Conservation (phyloP, 129 eudicot species). For the Flaveria robusta region DNA sequence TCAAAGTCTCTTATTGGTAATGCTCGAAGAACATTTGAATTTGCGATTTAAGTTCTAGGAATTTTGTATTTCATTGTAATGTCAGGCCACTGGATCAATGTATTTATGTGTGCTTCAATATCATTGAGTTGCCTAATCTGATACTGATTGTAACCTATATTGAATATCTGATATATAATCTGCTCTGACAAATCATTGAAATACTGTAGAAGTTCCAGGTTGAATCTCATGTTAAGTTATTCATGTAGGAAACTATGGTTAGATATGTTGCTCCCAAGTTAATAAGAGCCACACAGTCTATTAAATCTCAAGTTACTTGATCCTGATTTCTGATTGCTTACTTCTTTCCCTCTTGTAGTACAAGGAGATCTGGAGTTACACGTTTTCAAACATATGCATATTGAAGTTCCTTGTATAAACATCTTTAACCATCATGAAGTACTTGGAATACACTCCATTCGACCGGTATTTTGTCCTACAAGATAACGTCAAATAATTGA, state of each 20-base stretch:
- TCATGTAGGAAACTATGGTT: neutral
- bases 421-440: slow-evolving; percentile 56
- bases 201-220: too few relatives aligned
- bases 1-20: too few relatives aligned
- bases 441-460: slow-evolving; percentile 82
- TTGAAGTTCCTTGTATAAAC: slow-evolving; percentile 17
- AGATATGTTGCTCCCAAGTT: neutral
- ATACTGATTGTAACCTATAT: neutral
- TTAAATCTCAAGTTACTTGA: neutral
- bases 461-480: slow-evolving; percentile 47
- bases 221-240: too few relatives aligned
- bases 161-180: neutral
- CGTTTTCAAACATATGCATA: neutral
- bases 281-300: neutral
- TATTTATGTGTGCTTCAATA: neutral
- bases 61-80: neutral
- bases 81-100: too few relatives aligned
- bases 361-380: neutral
- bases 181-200: neutral
- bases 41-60: neutral
- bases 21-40: neutral
- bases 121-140: neutral
- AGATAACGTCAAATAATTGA: neutral
- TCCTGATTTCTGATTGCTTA: slow-evolving; percentile 1
- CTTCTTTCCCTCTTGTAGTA: neutral